Evolutionary conservation across 2,329 filamentous ascomycete genomes (phyloP), one percentile per base, ranked within the genome.

Genomic region (Pyrenophora teres): DNA sequence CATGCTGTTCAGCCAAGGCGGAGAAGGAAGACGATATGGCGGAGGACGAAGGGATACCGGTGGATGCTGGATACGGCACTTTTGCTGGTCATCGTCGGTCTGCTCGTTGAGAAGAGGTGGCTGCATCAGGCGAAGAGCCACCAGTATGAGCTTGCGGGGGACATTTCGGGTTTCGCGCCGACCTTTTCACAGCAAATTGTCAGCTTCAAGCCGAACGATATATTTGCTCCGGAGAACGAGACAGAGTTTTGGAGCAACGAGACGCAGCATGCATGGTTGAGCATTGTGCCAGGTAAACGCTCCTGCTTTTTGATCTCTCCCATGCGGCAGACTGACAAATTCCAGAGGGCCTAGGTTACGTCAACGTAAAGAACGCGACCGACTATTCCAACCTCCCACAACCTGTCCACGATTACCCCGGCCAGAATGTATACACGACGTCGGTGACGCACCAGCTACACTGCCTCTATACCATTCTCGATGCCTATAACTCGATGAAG

Each of bases 361-460:
- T 71, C 37, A 40, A 63, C n/a, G 52, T 71, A 40, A 59, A 63
- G 23, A 49, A 63, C 12, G 57, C 64, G 5, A 37, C 46, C 4
- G 23, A 47, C n/a, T 64, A 68, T 45, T 51, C 60, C 36, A 64
- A 69, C 42, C 62, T 72, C 40, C 68, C 69, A 0, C 50, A 54
- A 12, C 68, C 69, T 3, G 65, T 71, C 39, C 68, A 71, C 60
- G 65, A 70, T 50, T 71, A 70, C 46, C 50, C 62, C 25, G 61
- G 62, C 32, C 52, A 62, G 8, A 64, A 63, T 21, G 68, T 71
- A 21, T 71, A 60, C 39, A 72, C 69, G 0, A 72, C 68, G 0
- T 68, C 63, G 3, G 59, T 72, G 41, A 72, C 68, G 15, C 68
- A 71, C 40, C 69, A 71, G 46, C 56, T 72, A 9, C 69, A 72